Evolutionary conservation across 306 rosid genomes (phyloP).

Genomic region (Castanopsis chinensis): DNA sequence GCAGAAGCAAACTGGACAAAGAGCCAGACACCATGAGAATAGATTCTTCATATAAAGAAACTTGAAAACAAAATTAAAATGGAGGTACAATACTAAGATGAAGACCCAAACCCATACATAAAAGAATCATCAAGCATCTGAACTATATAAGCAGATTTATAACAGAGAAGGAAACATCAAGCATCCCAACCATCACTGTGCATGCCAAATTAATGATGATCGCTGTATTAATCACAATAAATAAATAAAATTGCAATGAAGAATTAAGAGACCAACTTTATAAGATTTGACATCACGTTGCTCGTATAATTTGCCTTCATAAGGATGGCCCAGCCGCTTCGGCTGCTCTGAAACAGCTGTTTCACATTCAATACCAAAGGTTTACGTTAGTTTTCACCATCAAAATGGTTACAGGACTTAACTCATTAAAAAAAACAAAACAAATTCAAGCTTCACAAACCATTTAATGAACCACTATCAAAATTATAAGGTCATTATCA

Average conservation of each 20-base stretch:
- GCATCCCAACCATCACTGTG: constrained; percentile 3
- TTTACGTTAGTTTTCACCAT: background rate
- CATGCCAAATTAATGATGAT: constrained; percentile 16
- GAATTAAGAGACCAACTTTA: constrained; percentile 60
- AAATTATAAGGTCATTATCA: background rate
- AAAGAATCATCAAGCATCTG: constrained; percentile 12
- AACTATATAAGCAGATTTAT: background rate
- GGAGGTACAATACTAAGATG: background rate
- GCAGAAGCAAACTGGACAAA: background rate
- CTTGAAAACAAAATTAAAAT: background rate
- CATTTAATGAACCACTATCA: background rate
- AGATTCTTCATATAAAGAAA: background rate
- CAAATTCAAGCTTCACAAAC: background rate
- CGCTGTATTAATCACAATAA: background rate
- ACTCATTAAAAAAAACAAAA: background rate
- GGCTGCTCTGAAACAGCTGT: constrained; percentile 71
- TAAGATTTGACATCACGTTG: constrained; percentile 66
- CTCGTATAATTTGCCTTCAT: constrained; percentile 66
- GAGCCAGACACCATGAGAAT: background rate
- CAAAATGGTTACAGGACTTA: background rate
- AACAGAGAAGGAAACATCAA: background rate
- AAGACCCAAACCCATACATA: background rate
- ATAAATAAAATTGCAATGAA: background rate
- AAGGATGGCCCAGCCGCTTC: constrained; percentile 64
- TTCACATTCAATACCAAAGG: constrained; percentile 24